A percentile compares a stretch with the other conserved stretches of the same genome.
These are phyloP conservation scores for Plasmodium falciparum DNA, from an alignment of 169 alveolate genomes.

Conservation along the genomic window DNA sequence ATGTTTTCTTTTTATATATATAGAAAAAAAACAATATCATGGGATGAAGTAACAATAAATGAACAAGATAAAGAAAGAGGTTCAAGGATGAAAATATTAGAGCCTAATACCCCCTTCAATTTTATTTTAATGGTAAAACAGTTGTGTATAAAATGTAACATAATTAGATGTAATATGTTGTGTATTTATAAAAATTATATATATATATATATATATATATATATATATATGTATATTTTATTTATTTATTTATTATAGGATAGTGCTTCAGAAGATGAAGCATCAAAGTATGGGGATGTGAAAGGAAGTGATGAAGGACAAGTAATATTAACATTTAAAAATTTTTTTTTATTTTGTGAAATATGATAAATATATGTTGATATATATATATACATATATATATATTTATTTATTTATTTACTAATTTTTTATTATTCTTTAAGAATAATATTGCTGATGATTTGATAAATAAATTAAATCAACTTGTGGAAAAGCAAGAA, in stretches of 20 bases:
- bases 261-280: constrained; percentile 78
- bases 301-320: constrained; percentile 59
- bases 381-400: background rate
- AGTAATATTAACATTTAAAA: constrained; percentile 3
- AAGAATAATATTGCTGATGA: constrained; percentile 66
- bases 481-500: constrained; percentile 73
- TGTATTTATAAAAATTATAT: background rate
- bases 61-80: constrained; percentile 91
- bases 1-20: background rate
- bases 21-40: constrained; percentile 83
- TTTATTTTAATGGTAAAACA: constrained; percentile 77
- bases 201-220: background rate
- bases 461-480: constrained; percentile 63
- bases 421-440: background rate
- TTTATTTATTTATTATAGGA: constrained; percentile 42
- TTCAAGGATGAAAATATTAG: constrained; percentile 86
- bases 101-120: constrained; percentile 88
- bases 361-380: background rate
- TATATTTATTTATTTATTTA: background rate
- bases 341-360: background rate
- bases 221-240: background rate
- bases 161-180: background rate
- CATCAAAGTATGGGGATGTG: constrained; percentile 66
- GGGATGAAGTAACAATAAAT: constrained; percentile 88
- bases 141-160: too few species aligned